Percentiles rank a stretch among this genome's conserved stretches.
Evolutionary conservation across 257 asterid species (phyloP).

Genomic region (Linderniella brevidens): DNA sequence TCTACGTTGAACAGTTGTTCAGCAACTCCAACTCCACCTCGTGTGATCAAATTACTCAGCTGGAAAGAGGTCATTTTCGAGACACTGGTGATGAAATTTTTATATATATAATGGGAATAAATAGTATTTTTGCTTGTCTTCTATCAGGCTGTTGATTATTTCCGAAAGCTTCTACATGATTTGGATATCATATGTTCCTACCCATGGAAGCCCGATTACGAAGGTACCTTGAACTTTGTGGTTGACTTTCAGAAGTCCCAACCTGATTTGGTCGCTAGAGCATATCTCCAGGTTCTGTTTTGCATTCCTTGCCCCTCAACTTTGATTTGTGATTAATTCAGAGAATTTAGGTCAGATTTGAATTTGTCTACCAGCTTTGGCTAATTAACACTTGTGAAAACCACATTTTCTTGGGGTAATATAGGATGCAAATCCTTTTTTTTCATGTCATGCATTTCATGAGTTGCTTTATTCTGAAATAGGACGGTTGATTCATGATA

Average conservation of each 20-base stretch:
- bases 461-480: no score
- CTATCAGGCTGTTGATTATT: constrained; percentile 73
- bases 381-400: no score
- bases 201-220: constrained; percentile 58
- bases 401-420: no score
- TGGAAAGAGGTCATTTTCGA: constrained; percentile 60
- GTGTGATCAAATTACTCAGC: constrained; percentile 64
- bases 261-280: constrained; percentile 90
- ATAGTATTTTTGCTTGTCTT: constrained; percentile 10
- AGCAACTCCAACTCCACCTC: constrained; percentile 98
- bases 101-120: constrained; percentile 6
- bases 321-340: no score
- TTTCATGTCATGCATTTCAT: no score
- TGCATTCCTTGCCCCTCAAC: constrained; percentile 5
- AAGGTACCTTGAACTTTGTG: constrained; percentile 57
- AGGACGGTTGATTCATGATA: no score
- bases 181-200: constrained; percentile 60
- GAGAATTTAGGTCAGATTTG: no score
- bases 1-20: constrained; percentile 84
- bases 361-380: no score
- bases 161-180: constrained; percentile 94
- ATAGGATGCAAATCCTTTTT: no score
- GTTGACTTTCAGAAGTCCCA: constrained; percentile 68
- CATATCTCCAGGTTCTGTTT: constrained; percentile 65
- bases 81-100: constrained; percentile 10